Conservation (phyloP, 305 asterid species). For the Solanum hybrid region DNA sequence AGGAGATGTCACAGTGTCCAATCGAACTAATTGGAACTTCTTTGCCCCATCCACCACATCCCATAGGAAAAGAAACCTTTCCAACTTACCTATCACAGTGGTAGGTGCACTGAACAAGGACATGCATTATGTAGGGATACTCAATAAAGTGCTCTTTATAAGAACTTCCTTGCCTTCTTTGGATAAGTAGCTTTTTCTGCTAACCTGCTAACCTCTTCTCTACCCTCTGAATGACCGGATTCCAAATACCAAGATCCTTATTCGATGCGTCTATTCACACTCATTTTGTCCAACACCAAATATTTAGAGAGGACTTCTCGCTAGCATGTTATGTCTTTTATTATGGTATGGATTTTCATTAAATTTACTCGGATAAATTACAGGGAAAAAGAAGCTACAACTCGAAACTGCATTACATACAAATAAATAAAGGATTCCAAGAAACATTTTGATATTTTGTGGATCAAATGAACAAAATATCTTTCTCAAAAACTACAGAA, state of each 20-base stretch:
- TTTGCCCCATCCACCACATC: neutral
- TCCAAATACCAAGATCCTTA: neutral
- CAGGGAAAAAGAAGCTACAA: neutral
- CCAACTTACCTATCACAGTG: neutral
- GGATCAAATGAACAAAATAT: neutral
- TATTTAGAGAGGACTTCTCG: neutral
- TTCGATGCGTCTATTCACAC: neutral
- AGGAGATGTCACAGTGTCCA: neutral
- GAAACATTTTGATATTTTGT: neutral
- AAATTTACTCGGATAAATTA: neutral
- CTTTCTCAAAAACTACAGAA: neutral
- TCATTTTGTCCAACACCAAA: neutral
- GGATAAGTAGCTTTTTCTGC: neutral
- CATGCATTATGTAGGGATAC: neutral
- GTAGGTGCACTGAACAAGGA: neutral
- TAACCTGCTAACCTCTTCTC: neutral
- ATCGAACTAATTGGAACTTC: neutral
- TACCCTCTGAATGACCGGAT: neutral
- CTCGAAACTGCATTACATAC: neutral
- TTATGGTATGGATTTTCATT: neutral
- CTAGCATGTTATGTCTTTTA: neutral
- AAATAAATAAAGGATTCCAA: neutral
- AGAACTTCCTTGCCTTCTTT: neutral
- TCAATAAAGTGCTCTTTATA: neutral
- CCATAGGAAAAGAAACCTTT: neutral